Evolutionary conservation across 2,329 filamentous ascomycete species (phyloP).

Genomic region (Diplodia intermedia): DNA sequence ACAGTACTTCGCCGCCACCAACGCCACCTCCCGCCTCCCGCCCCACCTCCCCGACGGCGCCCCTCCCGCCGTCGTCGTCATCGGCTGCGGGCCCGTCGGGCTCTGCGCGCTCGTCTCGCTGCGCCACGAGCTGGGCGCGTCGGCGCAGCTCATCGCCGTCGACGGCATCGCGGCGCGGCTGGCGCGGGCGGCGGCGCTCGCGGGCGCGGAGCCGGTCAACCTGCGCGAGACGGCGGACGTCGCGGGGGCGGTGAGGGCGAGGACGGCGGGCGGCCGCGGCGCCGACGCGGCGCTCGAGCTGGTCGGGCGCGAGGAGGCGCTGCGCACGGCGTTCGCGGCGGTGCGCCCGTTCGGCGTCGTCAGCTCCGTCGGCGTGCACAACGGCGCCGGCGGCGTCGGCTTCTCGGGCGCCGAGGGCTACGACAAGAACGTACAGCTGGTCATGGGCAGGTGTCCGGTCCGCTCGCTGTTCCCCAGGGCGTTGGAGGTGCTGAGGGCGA

Average conservation of each 20-base stretch:
- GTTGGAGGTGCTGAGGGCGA: constrained; percentile 53
- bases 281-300: constrained; percentile 78
- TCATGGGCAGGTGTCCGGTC: constrained; percentile 60
- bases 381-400: constrained; percentile 43
- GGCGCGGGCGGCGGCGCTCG: constrained; percentile 70
- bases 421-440: constrained; percentile 57
- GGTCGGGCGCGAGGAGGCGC: constrained; percentile 56
- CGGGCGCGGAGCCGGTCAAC: constrained; percentile 81
- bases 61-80: constrained; percentile 71
- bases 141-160: constrained; percentile 77
- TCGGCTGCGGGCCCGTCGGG: constrained; percentile 82
- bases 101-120: constrained; percentile 83
- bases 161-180: constrained; percentile 79
- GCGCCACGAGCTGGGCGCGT: constrained; percentile 67
- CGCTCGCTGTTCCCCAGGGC: constrained; percentile 57
- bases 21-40: constrained; percentile 72
- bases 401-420: constrained; percentile 41
- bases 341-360: constrained; percentile 59
- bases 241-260: constrained; percentile 73
- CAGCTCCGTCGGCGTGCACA: constrained; percentile 59
- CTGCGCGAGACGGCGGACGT: constrained; percentile 69
- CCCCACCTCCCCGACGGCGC: constrained; percentile 58
- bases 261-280: constrained; percentile 74
- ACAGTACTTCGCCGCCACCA: constrained; percentile 76
- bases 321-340: constrained; percentile 57